Evolutionary conservation across 2,329 filamentous ascomycete genomes (phyloP).

Genomic region (Aspergillus sp.): DNA sequence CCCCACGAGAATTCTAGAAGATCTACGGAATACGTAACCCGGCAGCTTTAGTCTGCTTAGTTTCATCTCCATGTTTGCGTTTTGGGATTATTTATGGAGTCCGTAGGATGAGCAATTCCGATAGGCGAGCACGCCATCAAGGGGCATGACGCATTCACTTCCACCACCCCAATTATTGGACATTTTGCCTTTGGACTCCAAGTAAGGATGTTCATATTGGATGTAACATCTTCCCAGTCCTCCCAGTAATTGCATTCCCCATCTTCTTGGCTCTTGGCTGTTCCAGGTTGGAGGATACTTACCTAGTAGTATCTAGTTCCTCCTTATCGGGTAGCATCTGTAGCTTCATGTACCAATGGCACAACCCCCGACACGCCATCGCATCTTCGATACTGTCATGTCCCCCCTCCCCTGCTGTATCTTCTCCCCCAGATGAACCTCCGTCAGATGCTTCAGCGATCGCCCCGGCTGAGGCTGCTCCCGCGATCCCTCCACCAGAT

Average conservation of each 20-base stretch:
- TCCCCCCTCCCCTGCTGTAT: constrained; percentile 20
- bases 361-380: constrained; percentile 39
- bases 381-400: constrained; percentile 47
- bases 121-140: too few species aligned
- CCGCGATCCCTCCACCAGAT: constrained; percentile 17
- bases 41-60: neutral
- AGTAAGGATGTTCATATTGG: neutral
- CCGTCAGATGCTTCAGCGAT: constrained; percentile 16
- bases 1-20: too few species aligned
- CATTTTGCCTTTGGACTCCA: too few species aligned
- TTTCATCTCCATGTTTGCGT: neutral
- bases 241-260: neutral
- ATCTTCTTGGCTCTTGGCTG: too few species aligned
- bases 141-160: too few species aligned
- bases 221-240: constrained; percentile 1
- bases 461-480: constrained; percentile 1
- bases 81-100: too few species aligned
- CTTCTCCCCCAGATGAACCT: constrained; percentile 10
- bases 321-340: neutral
- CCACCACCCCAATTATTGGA: too few species aligned
- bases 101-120: too few species aligned
- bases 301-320: too few species aligned
- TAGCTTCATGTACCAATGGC: constrained; percentile 32
- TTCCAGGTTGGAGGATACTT: too few species aligned
- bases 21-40: neutral